Conservation (phyloP, 371 early-diverging fungal species). For the Rhizopus sp. region DNA sequence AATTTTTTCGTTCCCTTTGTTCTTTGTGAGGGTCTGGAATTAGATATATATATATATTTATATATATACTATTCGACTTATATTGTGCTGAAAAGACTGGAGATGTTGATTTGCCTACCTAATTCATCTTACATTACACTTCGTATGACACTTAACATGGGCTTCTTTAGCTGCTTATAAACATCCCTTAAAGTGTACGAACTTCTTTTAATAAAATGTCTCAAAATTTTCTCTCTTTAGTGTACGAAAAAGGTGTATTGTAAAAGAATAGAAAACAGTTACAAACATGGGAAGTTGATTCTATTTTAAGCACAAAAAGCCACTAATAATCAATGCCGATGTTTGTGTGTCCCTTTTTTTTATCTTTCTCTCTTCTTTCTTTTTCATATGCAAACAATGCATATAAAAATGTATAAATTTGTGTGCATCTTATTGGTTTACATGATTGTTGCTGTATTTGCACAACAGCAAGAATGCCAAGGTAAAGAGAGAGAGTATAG, state of each 20-base stretch:
- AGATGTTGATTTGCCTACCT: conserved; percentile 3
- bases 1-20: conserved; percentile 4
- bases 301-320: too few relatives aligned
- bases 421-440: neutral
- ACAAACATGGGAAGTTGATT: too few relatives aligned
- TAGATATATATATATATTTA: too few relatives aligned
- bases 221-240: too few relatives aligned
- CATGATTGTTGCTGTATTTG: neutral
- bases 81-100: neutral
- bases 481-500: neutral
- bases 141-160: too few relatives aligned
- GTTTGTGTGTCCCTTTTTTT: neutral
- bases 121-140: too few relatives aligned
- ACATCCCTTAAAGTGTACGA: too few relatives aligned
- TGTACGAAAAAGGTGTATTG: too few relatives aligned
- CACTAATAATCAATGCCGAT: too few relatives aligned
- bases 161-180: too few relatives aligned
- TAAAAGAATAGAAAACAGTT: too few relatives aligned
- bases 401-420: neutral
- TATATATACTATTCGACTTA: conserved; percentile 8
- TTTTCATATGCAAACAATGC: neutral
- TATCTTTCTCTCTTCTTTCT: neutral
- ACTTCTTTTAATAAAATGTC: too few relatives aligned
- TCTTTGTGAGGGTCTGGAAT: conserved; percentile 6
- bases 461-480: neutral